Conservation (phyloP, 75 land plant genomes). For the Cupressus sempervirens region DNA sequence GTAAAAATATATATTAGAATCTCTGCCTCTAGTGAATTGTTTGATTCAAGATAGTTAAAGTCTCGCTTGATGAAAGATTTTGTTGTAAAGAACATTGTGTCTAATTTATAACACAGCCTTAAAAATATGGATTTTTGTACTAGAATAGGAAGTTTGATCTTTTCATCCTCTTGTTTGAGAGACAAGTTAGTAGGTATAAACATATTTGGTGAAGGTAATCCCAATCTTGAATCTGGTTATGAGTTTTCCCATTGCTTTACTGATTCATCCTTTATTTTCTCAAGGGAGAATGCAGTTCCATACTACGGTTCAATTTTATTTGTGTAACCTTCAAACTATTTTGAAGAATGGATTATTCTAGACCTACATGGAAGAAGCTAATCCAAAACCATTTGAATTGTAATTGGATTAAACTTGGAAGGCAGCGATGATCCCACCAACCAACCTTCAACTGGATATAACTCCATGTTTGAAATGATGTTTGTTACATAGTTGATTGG, state of each 20-base stretch:
- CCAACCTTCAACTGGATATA: constrained; percentile 89
- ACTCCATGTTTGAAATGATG: too few species aligned
- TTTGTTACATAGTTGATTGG: too few species aligned
- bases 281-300: constrained; percentile 69
- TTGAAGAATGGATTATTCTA: constrained; percentile 94
- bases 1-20: constrained; percentile 76
- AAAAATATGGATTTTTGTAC: constrained; percentile 62
- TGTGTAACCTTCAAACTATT: constrained; percentile 70
- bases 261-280: constrained; percentile 38
- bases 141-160: constrained; percentile 51
- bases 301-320: constrained; percentile 85
- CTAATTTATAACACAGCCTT: constrained; percentile 85
- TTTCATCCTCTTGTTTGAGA: constrained; percentile 42
- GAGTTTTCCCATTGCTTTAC: constrained; percentile 73
- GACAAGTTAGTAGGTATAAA: constrained; percentile 84
- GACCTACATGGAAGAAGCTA: constrained; percentile 67
- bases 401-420: constrained; percentile 43
- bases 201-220: constrained; percentile 70
- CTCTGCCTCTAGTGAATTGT: constrained; percentile 72
- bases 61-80: constrained; percentile 77
- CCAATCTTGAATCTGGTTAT: constrained; percentile 52
- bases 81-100: constrained; percentile 70
- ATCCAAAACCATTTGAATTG: constrained; percentile 47
- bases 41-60: constrained; percentile 72
- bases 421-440: constrained; percentile 74